A percentile compares a stretch with the other conserved stretches of the same genome.
Evolutionary conservation across 176 grass and related monocot species (phyloP).

Genomic region (Phyllostachys edulis): DNA sequence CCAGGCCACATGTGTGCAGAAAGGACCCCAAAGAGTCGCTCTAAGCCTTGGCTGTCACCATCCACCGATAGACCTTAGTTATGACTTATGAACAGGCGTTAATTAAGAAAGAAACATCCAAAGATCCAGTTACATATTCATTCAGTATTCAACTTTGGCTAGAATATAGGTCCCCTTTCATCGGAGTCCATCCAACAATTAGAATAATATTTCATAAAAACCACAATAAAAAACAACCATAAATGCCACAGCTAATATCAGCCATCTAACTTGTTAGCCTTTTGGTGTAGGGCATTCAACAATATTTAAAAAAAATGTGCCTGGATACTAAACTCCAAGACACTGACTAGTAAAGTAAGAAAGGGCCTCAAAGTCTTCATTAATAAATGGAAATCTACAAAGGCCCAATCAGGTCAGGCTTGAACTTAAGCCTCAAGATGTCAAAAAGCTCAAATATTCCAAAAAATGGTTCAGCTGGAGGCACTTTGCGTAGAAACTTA

Average conservation of each 20-base stretch:
- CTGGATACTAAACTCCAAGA: neutral
- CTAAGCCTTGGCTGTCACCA: constrained; percentile 95
- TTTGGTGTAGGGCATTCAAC: neutral
- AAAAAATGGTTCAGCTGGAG: neutral
- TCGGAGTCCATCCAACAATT: neutral
- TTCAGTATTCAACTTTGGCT: neutral
- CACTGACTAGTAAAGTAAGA: neutral
- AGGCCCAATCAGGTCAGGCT: neutral
- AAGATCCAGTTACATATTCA: neutral
- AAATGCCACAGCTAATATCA: neutral
- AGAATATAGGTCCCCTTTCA: neutral
- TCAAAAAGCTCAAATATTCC: neutral
- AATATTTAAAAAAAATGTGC: neutral
- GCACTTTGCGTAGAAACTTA: constrained; percentile 5
- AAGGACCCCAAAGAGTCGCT: constrained; percentile 80
- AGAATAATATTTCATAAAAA: neutral
- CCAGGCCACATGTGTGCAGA: constrained; percentile 98
- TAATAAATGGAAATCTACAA: neutral
- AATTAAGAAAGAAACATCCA: constrained; percentile 5
- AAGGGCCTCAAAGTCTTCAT: neutral
- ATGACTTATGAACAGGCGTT: neutral
- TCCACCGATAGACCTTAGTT: constrained; percentile 82
- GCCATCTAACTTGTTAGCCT: neutral
- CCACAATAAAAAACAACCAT: neutral
- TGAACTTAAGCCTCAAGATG: neutral